Evolutionary conservation across 2,329 filamentous ascomycete species (phyloP).

Genomic region (Erysiphe pisi): DNA sequence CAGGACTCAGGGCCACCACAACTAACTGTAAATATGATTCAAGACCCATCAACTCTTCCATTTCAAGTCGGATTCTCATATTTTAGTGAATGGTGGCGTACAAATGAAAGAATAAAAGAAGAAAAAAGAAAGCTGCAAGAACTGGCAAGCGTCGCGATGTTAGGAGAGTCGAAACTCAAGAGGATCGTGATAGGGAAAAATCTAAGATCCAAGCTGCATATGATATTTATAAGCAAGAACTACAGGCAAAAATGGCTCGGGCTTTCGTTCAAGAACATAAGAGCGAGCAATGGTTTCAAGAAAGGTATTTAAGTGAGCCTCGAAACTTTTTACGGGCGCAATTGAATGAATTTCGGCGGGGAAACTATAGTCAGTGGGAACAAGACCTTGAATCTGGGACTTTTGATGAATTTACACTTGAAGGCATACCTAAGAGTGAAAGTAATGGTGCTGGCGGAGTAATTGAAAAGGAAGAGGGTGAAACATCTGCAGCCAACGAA

Average conservation of each 20-base stretch:
- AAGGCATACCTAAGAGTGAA: slow-evolving; percentile 88
- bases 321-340: slow-evolving; percentile 62
- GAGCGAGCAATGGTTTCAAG: slow-evolving; percentile 94
- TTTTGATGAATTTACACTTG: slow-evolving; percentile 90
- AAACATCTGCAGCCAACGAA: slow-evolving; percentile 82
- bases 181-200: slow-evolving; percentile 70
- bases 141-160: slow-evolving; percentile 59
- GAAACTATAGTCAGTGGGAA: slow-evolving; percentile 76
- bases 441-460: slow-evolving; percentile 75
- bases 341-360: slow-evolving; percentile 68
- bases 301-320: slow-evolving; percentile 79
- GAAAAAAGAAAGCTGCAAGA: slow-evolving; percentile 61
- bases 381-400: slow-evolving; percentile 71
- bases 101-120: slow-evolving; percentile 72
- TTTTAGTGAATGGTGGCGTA: slow-evolving; percentile 77
- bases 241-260: slow-evolving; percentile 70
- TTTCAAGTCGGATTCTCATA: slow-evolving; percentile 79
- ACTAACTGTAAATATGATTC: slow-evolving; percentile 53
- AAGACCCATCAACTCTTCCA: slow-evolving; percentile 60
- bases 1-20: slow-evolving; percentile 47
- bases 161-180: slow-evolving; percentile 52
- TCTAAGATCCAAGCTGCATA: slow-evolving; percentile 63
- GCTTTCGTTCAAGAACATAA: slow-evolving; percentile 87
- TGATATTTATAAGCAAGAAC: slow-evolving; percentile 56
- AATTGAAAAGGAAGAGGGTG: slow-evolving; percentile 89